Conservation (phyloP, 2,329 filamentous ascomycete species). For the Alternaria solani region DNA sequence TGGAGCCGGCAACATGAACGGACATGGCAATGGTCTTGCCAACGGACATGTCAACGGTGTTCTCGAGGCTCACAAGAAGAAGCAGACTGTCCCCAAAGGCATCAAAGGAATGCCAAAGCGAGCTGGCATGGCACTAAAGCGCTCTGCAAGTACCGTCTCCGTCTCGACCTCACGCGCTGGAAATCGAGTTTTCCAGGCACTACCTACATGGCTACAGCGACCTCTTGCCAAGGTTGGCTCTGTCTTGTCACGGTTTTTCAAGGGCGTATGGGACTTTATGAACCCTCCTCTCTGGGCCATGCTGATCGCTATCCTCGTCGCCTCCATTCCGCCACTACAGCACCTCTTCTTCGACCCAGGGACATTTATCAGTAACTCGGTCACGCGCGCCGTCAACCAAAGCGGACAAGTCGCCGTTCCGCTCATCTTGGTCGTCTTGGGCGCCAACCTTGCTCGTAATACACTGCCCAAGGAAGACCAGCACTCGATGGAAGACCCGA, state of each 20-base stretch:
- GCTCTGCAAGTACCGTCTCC: constrained; percentile 32
- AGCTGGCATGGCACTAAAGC: constrained; percentile 27
- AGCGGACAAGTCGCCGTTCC: constrained; percentile 92
- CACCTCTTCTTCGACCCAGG: constrained; percentile 86
- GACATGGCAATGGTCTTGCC: constrained; percentile 48
- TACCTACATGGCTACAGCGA: constrained; percentile 64
- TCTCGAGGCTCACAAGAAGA: constrained; percentile 26
- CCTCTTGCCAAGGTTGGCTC: constrained; percentile 54
- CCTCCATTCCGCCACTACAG: constrained; percentile 84
- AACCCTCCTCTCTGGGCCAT: constrained; percentile 98
- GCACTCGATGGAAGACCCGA: constrained; percentile 73
- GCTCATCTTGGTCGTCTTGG: constrained; percentile 91
- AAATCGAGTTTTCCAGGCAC: constrained; percentile 54
- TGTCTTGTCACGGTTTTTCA: constrained; percentile 61
- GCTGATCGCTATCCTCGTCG: constrained; percentile 88
- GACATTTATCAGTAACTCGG: constrained; percentile 90
- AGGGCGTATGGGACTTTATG: constrained; percentile 91
- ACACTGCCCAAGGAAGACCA: constrained; percentile 75
- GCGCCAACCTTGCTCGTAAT: constrained; percentile 92
- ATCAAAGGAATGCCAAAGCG: constrained; percentile 47
- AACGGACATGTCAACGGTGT: constrained; percentile 49
- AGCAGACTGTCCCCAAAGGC: constrained; percentile 41
- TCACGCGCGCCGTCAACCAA: constrained; percentile 85
- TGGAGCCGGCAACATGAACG: constrained; percentile 51
- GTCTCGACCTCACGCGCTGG: constrained; percentile 43